Base-by-base conservation (phyloP, 495 filamentous ascomycete genomes). In the Penicillium malachiteum region DNA sequence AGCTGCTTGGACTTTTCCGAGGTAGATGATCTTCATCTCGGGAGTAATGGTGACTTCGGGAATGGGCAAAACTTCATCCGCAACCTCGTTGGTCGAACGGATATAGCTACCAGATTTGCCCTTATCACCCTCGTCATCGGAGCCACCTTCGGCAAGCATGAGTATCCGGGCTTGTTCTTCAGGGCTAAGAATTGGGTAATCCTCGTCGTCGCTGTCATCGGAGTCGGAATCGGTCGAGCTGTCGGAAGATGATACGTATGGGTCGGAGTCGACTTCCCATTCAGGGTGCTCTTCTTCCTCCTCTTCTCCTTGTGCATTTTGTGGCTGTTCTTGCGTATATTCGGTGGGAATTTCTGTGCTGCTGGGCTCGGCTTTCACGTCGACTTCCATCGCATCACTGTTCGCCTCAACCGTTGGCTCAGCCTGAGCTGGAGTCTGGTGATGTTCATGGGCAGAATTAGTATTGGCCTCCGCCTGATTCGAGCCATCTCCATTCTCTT, bases 161-260 rank as follows among this genome's bases (percentile, higher is more conserved):
- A 96, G 76, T 34, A 93, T 82, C 9, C 84, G 82, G 1, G 88
- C 88, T 59, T 89, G 85, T 65, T 94, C 90, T 66, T 89, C 88
- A 11, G 88, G 80, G 46, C 83, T 86, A 14, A 95, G 78, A 30
- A 90, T 78, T 12, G 84, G 78, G 55, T 90, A 90, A 46, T 84
- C 81, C 51, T 86, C 86, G n/a, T 85, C 85, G 31, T 87, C 87
- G 32, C 86, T 87, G 43, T 82, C 84, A 45, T 85, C 82, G 10
- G 81, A 79, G 33, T 68, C 65, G 30, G 78, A 80, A 44, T 79
- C 79, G 12, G 73, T 76, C n/a, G 79, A 76, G 52, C 62, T 70
- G 56, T 80, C 81, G 1, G 77, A 78, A n/a, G 78, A 81, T 38
- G 79, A 80, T 55, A 81, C 79, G 59, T 81, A 80, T 3, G 82